Percentiles rank a stretch among this genome's conserved stretches.
Evolutionary conservation across 192 early-diverging fungal genomes (phyloP).

Genomic region (Borealophlyctis nickersoniae): DNA sequence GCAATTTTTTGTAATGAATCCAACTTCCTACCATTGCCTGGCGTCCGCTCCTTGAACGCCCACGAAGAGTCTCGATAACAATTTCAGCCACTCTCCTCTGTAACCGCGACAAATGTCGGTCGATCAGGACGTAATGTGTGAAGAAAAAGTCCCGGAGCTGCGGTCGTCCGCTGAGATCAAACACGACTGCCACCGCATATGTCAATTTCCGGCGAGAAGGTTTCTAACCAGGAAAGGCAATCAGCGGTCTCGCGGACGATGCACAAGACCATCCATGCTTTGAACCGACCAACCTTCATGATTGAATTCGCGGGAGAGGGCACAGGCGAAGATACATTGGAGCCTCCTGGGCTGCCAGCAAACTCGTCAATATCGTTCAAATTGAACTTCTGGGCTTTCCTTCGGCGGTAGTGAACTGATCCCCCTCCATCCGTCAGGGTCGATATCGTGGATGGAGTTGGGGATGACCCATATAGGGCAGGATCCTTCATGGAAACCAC

Average conservation of each 20-base stretch:
- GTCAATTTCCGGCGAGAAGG: too few species aligned
- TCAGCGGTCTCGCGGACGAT: too few species aligned
- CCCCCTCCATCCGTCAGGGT: constrained; percentile 5
- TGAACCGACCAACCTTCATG: too few species aligned
- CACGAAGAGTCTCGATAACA: constrained; percentile 13
- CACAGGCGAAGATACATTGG: not conserved
- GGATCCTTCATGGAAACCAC: not conserved
- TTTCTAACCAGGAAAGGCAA: too few species aligned
- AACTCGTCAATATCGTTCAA: constrained; percentile 3
- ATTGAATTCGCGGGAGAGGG: not conserved
- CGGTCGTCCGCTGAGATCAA: constrained; percentile 16
- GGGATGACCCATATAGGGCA: not conserved
- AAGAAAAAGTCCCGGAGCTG: constrained; percentile 32
- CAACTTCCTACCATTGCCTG: too few species aligned
- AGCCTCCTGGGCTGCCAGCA: not conserved
- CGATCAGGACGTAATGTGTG: constrained; percentile 28
- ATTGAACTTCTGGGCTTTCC: constrained; percentile 19
- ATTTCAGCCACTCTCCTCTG: constrained; percentile 10
- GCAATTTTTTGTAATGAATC: too few species aligned
- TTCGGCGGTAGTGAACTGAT: constrained; percentile 6
- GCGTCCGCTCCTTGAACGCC: too few species aligned
- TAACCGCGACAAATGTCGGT: constrained; percentile 22
- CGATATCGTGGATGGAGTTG: constrained; percentile 1
- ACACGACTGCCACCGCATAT: constrained; percentile 22
- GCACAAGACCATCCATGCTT: too few species aligned